A percentile compares a stretch with the other conserved stretches of the same genome.
phyloP scores from a whole-genome alignment of 1,284 basidiomycete species.

The Cutaneotrichosporon daszewskae region DNA sequence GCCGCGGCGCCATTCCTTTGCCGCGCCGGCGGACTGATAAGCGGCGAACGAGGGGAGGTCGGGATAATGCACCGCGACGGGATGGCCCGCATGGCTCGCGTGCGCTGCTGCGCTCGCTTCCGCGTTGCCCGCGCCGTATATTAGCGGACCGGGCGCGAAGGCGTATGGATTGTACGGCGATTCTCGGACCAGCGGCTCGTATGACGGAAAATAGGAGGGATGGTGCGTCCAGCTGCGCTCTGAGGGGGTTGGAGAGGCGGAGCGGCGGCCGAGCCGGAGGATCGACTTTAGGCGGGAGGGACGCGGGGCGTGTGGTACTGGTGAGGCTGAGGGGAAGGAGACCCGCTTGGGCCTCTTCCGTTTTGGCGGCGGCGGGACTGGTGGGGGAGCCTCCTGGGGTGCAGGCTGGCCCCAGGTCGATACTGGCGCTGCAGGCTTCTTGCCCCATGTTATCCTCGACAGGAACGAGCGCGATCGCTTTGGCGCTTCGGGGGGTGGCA shows the following conservation, averaged over 20 bases:
- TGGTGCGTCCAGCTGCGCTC: conserved; percentile 26
- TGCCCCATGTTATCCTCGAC: too few species aligned
- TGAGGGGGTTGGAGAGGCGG: not conserved
- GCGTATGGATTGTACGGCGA: not conserved
- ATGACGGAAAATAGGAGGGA: conserved; percentile 33
- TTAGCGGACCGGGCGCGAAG: not conserved
- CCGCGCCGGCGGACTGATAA: conserved; percentile 16
- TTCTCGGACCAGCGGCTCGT: conserved; percentile 20
- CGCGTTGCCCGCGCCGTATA: not conserved
- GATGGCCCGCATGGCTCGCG: conserved; percentile 18
- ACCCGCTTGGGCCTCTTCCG: too few species aligned
- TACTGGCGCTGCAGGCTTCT: too few species aligned
- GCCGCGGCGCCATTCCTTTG: conserved; percentile 17
- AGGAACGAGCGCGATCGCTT: too few species aligned
- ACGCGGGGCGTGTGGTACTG: too few species aligned
- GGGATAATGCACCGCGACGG: conserved; percentile 30
- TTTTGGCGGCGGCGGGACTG: too few species aligned
- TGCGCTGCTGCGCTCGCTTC: conserved; percentile 5
- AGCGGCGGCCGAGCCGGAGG: not conserved
- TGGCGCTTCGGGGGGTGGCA: too few species aligned
- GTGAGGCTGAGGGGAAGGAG: too few species aligned
- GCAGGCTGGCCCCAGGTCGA: too few species aligned
- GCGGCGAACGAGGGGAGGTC: conserved; percentile 27
- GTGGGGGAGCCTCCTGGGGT: too few species aligned
- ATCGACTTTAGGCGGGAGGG: not conserved